These are phyloP conservation scores for Candida methanosorbosa DNA, from an alignment of 805 yeast species.

Conservation along the genomic window DNA sequence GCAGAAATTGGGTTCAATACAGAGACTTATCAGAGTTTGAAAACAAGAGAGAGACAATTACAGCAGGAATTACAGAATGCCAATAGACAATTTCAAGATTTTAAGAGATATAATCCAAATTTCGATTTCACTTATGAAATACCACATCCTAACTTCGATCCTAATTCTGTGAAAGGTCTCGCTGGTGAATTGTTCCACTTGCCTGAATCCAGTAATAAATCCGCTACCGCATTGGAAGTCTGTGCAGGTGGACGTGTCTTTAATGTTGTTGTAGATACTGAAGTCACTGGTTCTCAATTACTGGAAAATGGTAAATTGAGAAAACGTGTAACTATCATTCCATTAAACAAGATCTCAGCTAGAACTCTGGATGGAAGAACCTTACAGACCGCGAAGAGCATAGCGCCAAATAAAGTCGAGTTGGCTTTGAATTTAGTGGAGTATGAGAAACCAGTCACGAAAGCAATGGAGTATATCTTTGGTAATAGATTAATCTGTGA, in stretches of 20 bases:
- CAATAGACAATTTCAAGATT: constrained; percentile 38
- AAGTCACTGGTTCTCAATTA: constrained; percentile 73
- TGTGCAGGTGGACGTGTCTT: constrained; percentile 90
- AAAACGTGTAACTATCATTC: constrained; percentile 84
- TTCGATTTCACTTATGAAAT: constrained; percentile 65
- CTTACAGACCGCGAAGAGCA: constrained; percentile 57
- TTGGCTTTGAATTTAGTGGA: constrained; percentile 78
- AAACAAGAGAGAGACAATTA: constrained; percentile 33
- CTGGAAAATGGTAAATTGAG: constrained; percentile 71
- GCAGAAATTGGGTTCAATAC: constrained; percentile 51
- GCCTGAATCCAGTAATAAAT: constrained; percentile 43
- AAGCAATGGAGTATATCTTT: constrained; percentile 87
- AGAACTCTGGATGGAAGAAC: constrained; percentile 41
- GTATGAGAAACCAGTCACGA: constrained; percentile 57
- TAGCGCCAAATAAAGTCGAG: constrained; percentile 81
- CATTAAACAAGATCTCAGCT: constrained; percentile 76
- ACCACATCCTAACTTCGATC: constrained; percentile 56
- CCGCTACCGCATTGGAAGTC: constrained; percentile 80
- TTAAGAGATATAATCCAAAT: constrained; percentile 59
- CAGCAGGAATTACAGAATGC: constrained; percentile 35
- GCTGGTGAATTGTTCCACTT: constrained; percentile 79
- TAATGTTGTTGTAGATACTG: constrained; percentile 86
- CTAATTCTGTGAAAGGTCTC: constrained; percentile 68
- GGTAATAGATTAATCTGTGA: constrained; percentile 84
- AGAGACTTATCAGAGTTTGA: constrained; percentile 32